Conservation (phyloP, 371 early-diverging fungal species). For the Mortierella sp. region DNA sequence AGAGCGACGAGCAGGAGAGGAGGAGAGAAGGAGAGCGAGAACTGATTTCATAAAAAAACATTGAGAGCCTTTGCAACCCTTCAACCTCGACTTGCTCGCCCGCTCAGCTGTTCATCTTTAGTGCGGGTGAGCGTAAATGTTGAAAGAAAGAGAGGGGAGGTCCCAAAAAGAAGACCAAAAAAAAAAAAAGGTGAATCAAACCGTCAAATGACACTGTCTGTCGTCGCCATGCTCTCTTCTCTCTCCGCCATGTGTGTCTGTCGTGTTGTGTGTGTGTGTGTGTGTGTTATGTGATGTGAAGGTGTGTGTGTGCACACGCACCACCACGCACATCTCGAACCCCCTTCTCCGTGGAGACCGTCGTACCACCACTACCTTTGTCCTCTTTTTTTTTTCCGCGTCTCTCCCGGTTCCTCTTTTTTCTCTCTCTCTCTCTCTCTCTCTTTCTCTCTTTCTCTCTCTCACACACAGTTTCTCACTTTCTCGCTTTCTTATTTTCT, state of each 20-base stretch:
- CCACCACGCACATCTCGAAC: neutral
- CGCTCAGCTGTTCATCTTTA: too few relatives aligned
- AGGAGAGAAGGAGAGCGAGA: neutral
- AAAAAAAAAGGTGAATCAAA: too few relatives aligned
- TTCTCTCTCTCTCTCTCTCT: neutral
- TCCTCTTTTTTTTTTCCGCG: too few relatives aligned
- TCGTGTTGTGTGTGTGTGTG: too few relatives aligned
- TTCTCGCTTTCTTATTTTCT: conserved; percentile 4
- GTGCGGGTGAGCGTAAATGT: too few relatives aligned
- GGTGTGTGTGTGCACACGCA: too few relatives aligned
- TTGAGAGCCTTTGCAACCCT: neutral
- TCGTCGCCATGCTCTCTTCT: too few relatives aligned
- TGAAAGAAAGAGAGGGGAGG: neutral
- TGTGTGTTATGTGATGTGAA: too few relatives aligned
- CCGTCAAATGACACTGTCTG: too few relatives aligned
- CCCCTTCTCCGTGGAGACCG: neutral
- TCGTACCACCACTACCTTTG: neutral
- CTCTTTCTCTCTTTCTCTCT: neutral
- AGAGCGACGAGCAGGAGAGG: neutral
- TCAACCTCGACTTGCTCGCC: neutral
- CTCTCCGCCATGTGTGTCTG: too few relatives aligned
- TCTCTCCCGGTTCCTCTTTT: too few relatives aligned
- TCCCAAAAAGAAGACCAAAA: neutral
- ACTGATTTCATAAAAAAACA: too few relatives aligned
- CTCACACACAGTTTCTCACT: neutral